Conservation (phyloP, 2,329 filamentous ascomycete species). For the Fusarium continuum region DNA sequence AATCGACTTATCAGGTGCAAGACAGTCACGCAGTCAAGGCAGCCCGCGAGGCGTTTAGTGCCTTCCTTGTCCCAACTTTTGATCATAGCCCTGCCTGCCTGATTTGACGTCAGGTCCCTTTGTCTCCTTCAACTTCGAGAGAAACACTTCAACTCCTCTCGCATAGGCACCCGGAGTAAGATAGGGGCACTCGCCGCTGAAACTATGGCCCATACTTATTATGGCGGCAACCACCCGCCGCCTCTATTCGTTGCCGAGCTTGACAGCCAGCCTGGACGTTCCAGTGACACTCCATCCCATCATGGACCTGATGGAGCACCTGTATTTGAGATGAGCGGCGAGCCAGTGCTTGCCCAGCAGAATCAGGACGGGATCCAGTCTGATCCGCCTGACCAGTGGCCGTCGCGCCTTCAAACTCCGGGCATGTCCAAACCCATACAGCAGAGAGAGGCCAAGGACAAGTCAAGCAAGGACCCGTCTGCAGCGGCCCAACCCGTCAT, state of each 20-base stretch:
- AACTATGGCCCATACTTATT: conserved; percentile 29
- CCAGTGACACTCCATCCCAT: conserved; percentile 18
- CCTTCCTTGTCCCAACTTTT: background rate
- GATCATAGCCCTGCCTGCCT: background rate
- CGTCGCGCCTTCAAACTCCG: conserved; percentile 43
- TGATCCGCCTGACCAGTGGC: conserved; percentile 44
- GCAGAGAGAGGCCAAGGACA: conserved; percentile 4
- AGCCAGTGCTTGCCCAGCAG: conserved; percentile 30
- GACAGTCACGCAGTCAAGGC: conserved; percentile 27
- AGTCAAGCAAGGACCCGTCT: conserved; percentile 5
- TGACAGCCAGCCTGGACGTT: conserved; percentile 38
- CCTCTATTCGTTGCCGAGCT: conserved; percentile 47
- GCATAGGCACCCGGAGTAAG: background rate
- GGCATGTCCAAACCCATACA: background rate
- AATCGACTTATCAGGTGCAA: background rate
- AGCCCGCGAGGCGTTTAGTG: conserved; percentile 25
- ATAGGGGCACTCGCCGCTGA: background rate
- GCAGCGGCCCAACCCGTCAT: conserved; percentile 2
- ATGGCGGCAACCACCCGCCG: conserved; percentile 32
- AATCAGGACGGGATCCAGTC: background rate
- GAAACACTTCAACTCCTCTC: background rate
- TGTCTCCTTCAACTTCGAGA: background rate
- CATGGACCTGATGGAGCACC: conserved; percentile 35
- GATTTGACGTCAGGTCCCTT: background rate
- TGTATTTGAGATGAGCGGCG: conserved; percentile 48